These are phyloP conservation scores for Hirschioporus abietinus DNA, from an alignment of 768 basidiomycete genomes.

Conservation along the genomic window DNA sequence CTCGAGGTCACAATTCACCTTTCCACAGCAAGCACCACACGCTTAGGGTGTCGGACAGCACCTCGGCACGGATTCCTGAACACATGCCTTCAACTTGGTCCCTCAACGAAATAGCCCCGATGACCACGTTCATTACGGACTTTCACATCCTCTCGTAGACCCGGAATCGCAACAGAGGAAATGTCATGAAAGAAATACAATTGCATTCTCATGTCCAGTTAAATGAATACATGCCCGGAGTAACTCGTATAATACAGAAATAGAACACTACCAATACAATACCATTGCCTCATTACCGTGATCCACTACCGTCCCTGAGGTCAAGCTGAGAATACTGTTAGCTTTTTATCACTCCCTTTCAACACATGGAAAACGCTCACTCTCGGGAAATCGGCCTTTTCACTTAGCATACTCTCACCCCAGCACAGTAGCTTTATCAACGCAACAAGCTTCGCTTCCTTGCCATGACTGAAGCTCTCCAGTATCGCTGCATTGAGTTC, in stretches of 20 bases:
- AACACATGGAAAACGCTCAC: conserved; percentile 32
- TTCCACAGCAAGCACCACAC: neutral
- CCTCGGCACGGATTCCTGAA: neutral
- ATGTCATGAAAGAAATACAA: neutral
- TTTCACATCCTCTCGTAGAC: neutral
- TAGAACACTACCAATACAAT: conserved; percentile 12
- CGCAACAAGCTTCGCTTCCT: conserved; percentile 84
- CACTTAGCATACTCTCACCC: conserved; percentile 78
- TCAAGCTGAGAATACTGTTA: conserved; percentile 27
- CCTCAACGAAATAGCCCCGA: neutral
- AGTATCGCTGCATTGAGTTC: conserved; percentile 96
- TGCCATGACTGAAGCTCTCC: conserved; percentile 86
- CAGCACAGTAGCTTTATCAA: conserved; percentile 81
- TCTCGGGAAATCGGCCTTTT: conserved; percentile 77
- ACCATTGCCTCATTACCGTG: neutral
- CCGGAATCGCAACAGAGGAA: neutral
- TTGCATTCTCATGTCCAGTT: neutral
- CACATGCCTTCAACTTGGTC: neutral
- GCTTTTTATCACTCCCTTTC: conserved; percentile 13
- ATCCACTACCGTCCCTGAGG: conserved; percentile 20
- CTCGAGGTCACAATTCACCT: neutral
- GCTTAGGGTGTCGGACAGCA: neutral
- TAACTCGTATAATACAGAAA: conserved; percentile 15
- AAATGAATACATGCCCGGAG: neutral
- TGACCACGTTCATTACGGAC: neutral